phyloP scores from a whole-genome alignment of 2,329 filamentous ascomycete genomes.

The Calycina herbarum region DNA sequence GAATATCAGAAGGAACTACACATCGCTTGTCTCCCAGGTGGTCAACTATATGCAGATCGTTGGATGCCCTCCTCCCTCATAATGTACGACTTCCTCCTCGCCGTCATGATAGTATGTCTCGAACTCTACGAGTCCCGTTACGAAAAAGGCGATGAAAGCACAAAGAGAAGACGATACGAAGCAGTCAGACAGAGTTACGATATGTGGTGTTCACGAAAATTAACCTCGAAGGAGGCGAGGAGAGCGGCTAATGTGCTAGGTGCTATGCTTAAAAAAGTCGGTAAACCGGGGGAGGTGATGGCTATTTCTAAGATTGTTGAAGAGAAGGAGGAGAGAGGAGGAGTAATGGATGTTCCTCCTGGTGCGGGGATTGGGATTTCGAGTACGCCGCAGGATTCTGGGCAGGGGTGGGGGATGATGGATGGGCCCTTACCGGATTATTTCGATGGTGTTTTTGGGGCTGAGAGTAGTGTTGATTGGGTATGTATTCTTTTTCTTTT shows the following conservation, averaged over 20 bases:
- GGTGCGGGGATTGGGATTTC: neutral
- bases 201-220: conserved; percentile 15
- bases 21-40: conserved; percentile 15
- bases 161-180: conserved; percentile 9
- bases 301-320: neutral
- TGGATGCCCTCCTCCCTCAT: conserved; percentile 23
- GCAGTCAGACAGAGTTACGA: conserved; percentile 16
- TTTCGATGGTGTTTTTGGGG: conserved; percentile 11
- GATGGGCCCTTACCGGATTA: conserved; percentile 2
- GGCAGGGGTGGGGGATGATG: neutral
- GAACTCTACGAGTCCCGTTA: conserved; percentile 17
- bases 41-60: conserved; percentile 14
- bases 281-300: neutral
- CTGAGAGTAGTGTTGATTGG: conserved; percentile 14
- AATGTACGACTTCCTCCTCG: conserved; percentile 21
- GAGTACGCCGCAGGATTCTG: neutral
- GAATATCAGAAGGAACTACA: conserved; percentile 42
- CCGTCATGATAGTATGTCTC: conserved; percentile 22
- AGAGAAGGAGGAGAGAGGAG: neutral
- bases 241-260: conserved; percentile 18
- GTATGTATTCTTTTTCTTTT: conserved; percentile 1
- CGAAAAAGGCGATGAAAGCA: neutral
- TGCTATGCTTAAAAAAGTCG: conserved; percentile 18
- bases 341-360: neutral
- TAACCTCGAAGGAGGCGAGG: conserved; percentile 16